Percentiles rank a stretch among this genome's conserved stretches.
These are phyloP conservation scores for Wickerhamiella kazuoi DNA, from an alignment of 805 yeast genomes.

Conservation along the genomic window DNA sequence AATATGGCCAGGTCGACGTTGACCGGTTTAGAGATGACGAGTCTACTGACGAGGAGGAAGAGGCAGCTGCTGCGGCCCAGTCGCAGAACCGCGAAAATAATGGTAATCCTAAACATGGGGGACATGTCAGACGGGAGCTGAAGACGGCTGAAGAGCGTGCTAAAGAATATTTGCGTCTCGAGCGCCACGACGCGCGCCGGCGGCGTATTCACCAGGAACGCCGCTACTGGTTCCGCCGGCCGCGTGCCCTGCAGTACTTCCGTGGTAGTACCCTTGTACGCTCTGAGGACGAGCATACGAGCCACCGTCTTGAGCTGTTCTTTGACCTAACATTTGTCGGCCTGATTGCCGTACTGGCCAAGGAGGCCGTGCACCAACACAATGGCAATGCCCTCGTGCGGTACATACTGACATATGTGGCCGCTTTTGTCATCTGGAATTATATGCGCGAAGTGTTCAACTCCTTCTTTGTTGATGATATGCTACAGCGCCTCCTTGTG, in stretches of 20 bases:
- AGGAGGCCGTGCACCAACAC: constrained; percentile 33
- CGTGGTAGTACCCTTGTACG: constrained; percentile 37
- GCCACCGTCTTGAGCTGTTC: constrained; percentile 38
- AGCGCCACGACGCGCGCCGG: background rate
- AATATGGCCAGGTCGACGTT: background rate
- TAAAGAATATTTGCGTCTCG: background rate
- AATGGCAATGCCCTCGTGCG: constrained; percentile 29
- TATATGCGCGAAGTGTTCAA: constrained; percentile 47
- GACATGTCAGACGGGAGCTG: background rate
- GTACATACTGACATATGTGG: constrained; percentile 35
- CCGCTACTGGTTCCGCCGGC: constrained; percentile 14
- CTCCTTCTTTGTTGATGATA: constrained; percentile 43
- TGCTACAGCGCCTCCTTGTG: constrained; percentile 34
- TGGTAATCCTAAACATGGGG: background rate
- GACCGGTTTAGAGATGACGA: background rate
- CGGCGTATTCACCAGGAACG: background rate
- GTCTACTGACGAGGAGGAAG: background rate
- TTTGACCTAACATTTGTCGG: constrained; percentile 49
- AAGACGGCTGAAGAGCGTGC: background rate
- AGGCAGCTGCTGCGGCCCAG: background rate
- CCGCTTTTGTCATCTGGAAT: constrained; percentile 50
- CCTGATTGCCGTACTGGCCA: constrained; percentile 41
- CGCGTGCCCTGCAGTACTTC: constrained; percentile 45
- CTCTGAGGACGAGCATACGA: constrained; percentile 36
- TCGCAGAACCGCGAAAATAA: background rate